Conservation (phyloP, 1,284 basidiomycete species). For the Apiotrichum akiyoshidainum region DNA sequence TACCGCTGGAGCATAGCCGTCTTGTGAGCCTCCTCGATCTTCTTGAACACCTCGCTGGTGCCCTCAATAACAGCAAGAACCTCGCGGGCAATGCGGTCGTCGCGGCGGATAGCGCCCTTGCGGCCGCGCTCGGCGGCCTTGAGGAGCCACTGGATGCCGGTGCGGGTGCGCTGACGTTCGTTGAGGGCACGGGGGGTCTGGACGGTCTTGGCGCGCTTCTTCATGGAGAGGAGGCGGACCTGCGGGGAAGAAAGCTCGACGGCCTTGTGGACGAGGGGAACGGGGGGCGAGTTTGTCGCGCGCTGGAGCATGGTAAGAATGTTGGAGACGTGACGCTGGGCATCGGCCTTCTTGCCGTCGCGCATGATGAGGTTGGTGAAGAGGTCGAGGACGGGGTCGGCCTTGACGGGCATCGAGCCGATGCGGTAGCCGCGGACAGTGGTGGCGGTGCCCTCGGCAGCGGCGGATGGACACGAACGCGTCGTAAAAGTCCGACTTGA, state of each 20-base stretch:
- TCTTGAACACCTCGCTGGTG: conserved; percentile 57
- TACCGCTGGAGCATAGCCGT: conserved; percentile 77
- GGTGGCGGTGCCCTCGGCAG: neutral
- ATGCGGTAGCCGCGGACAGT: conserved; percentile 35
- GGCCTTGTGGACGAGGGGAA: conserved; percentile 72
- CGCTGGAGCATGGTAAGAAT: conserved; percentile 61
- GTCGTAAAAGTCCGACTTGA: conserved; percentile 70
- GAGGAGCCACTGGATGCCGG: conserved; percentile 66
- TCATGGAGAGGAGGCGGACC: conserved; percentile 57
- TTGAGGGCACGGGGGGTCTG: conserved; percentile 65
- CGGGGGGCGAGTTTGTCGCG: conserved; percentile 67
- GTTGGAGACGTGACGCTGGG: conserved; percentile 59
- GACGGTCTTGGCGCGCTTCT: conserved; percentile 62
- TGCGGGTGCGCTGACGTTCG: conserved; percentile 70
- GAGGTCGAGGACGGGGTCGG: conserved; percentile 72
- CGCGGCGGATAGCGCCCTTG: conserved; percentile 57
- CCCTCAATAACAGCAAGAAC: conserved; percentile 66
- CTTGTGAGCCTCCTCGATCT: conserved; percentile 64
- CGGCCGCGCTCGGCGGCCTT: conserved; percentile 56
- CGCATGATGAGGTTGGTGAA: conserved; percentile 65
- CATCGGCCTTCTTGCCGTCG: conserved; percentile 66
- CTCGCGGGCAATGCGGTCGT: conserved; percentile 70
- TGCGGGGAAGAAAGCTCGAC: conserved; percentile 65
- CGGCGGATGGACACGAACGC: conserved; percentile 65
- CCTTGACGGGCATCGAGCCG: conserved; percentile 60